These are phyloP conservation scores for Otatea glauca DNA, from an alignment of 176 grass and related monocot species.

Conservation along the genomic window DNA sequence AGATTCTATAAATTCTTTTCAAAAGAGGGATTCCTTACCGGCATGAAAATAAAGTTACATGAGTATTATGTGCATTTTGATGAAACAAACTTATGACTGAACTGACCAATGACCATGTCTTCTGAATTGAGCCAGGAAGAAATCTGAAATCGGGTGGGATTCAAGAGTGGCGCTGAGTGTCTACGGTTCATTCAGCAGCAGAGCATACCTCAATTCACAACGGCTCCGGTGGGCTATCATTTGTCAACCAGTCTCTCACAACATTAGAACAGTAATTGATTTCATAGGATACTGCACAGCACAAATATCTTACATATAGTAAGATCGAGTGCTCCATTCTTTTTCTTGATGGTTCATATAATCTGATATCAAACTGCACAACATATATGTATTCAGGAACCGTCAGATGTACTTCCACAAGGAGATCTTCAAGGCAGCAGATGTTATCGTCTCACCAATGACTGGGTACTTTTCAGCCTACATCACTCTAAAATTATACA, in stretches of 20 bases:
- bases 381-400: constrained; percentile 57
- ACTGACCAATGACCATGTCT: neutral
- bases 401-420: constrained; percentile 95
- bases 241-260: neutral
- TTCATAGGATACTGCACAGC: neutral
- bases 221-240: constrained; percentile 57
- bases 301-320: neutral
- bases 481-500: neutral
- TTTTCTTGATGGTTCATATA: neutral
- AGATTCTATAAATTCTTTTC: too few species aligned
- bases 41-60: too few species aligned
- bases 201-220: constrained; percentile 89
- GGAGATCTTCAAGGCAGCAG: constrained; percentile 86
- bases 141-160: constrained; percentile 86
- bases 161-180: constrained; percentile 70
- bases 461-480: constrained; percentile 60
- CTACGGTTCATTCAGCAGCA: constrained; percentile 89
- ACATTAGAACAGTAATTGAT: neutral
- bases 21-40: too few species aligned
- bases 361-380: neutral
- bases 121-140: constrained; percentile 47
- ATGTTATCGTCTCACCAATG: constrained; percentile 96
- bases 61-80: neutral
- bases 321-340: neutral
- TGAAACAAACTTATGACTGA: neutral